These are phyloP conservation scores for Spathaspora passalidarum DNA, from an alignment of 805 yeast species.

Conservation along the genomic window DNA sequence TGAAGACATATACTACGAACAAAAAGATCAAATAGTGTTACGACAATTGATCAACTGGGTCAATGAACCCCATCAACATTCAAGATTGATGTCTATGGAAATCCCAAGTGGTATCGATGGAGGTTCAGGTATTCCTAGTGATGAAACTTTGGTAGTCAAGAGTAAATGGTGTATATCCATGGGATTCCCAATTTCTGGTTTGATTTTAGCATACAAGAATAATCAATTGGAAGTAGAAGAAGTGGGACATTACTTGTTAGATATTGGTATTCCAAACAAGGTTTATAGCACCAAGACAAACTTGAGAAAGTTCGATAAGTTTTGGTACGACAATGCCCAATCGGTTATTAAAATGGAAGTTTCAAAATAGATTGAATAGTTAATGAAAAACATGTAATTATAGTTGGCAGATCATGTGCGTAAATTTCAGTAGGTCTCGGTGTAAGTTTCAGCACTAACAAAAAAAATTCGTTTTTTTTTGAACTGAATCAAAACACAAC, in stretches of 20 bases:
- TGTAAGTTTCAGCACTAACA: conserved; percentile 2
- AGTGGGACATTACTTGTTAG: conserved; percentile 58
- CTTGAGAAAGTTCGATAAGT: conserved; percentile 43
- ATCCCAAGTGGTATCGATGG: conserved; percentile 82
- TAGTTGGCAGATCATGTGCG: no score
- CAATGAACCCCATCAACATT: conserved; percentile 42
- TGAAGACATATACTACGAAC: conserved; percentile 48
- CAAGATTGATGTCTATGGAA: conserved; percentile 64
- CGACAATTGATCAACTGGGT: conserved; percentile 63
- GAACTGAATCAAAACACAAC: not conserved
- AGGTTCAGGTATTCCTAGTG: conserved; percentile 48
- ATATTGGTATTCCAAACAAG: conserved; percentile 65
- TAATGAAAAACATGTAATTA: no score
- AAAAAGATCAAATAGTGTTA: conserved; percentile 37
- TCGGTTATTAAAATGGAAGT: conserved; percentile 19
- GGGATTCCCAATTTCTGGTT: conserved; percentile 70
- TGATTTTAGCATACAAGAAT: conserved; percentile 57
- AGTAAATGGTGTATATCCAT: conserved; percentile 63
- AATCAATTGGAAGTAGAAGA: conserved; percentile 51
- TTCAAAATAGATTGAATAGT: not conserved
- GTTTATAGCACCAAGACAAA: conserved; percentile 42
- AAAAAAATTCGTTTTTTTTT: not conserved
- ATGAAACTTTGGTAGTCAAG: conserved; percentile 24
- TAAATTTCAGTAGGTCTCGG: not conserved
- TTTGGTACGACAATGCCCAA: conserved; percentile 41